Evolutionary conservation across 495 filamentous ascomycete genomes (phyloP).

Genomic region (Xylaria sp.): DNA sequence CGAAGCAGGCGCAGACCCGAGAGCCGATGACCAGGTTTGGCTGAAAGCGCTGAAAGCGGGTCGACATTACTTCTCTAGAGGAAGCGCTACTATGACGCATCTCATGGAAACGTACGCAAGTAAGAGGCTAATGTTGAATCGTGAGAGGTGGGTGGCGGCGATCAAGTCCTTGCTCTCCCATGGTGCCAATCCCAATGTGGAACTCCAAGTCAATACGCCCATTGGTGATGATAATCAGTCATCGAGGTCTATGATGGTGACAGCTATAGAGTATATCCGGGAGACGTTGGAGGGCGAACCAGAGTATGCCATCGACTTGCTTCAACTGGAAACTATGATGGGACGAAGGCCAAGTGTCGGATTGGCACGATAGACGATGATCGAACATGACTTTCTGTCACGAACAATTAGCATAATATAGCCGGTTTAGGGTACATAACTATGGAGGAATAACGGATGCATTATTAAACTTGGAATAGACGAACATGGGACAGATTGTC

Average conservation of each 20-base stretch:
- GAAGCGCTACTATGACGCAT: constrained; percentile 42
- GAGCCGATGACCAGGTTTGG: constrained; percentile 34
- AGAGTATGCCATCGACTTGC: constrained; percentile 41
- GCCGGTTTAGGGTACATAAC: constrained; percentile 12
- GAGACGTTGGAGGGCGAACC: constrained; percentile 42
- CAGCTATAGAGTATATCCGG: constrained; percentile 40
- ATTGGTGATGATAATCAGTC: constrained; percentile 36
- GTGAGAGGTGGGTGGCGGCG: constrained; percentile 41
- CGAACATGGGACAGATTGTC: not conserved
- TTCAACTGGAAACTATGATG: constrained; percentile 40
- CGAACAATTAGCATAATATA: constrained; percentile 18
- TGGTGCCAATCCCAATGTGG: constrained; percentile 39
- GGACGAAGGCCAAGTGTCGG: constrained; percentile 39
- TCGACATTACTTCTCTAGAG: constrained; percentile 41
- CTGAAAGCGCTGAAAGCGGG: constrained; percentile 37
- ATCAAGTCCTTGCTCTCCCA: constrained; percentile 40
- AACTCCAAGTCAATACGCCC: constrained; percentile 35
- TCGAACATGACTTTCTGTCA: constrained; percentile 12
- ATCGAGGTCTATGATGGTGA: constrained; percentile 33
- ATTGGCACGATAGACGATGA: constrained; percentile 28
- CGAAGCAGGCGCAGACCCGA: constrained; percentile 32
- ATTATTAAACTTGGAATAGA: constrained; percentile 13
- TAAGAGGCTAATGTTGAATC: constrained; percentile 40
- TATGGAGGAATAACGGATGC: constrained; percentile 14
- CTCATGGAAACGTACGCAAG: constrained; percentile 39